phyloP scores from a whole-genome alignment of 148 eudicot genomes.

The Chenopodium album region DNA sequence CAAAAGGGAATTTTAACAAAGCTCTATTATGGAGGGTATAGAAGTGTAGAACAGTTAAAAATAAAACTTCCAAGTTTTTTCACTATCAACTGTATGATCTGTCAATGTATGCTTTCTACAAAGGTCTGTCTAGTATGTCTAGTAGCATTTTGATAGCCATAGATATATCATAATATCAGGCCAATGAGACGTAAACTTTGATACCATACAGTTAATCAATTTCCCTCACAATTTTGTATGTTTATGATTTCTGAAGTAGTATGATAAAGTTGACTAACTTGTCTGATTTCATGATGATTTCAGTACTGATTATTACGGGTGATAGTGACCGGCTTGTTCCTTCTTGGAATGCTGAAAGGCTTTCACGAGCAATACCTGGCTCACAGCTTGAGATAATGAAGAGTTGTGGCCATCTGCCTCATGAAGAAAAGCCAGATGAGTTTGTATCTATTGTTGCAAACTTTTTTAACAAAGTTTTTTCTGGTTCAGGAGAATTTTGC shows the following conservation, averaged over 20 bases:
- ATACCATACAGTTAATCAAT: neutral
- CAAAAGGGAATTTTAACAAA: neutral
- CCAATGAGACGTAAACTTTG: neutral
- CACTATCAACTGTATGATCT: neutral
- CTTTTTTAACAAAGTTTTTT: slow-evolving; percentile 48
- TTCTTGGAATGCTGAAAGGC: slow-evolving; percentile 76
- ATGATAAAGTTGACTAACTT: neutral
- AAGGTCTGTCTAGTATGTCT: neutral
- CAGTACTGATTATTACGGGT: slow-evolving; percentile 85
- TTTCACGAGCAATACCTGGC: slow-evolving; percentile 73
- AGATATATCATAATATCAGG: neutral
- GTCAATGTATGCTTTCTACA: neutral
- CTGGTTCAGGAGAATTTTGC: slow-evolving; percentile 42
- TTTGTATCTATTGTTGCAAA: slow-evolving; percentile 60
- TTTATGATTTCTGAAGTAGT: neutral
- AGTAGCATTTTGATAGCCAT: neutral
- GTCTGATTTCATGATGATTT: slow-evolving; percentile 5
- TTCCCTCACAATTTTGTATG: neutral
- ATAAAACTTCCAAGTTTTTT: neutral
- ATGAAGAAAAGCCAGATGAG: slow-evolving; percentile 82
- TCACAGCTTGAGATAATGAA: slow-evolving; percentile 62
- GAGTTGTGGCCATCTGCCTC: slow-evolving; percentile 91
- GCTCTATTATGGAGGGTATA: neutral
- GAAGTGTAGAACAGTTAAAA: neutral
- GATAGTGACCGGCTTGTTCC: slow-evolving; percentile 83